Evolutionary conservation across 108 stramenopile genomes (phyloP).

Genomic region (Discostella stelligeroides): DNA sequence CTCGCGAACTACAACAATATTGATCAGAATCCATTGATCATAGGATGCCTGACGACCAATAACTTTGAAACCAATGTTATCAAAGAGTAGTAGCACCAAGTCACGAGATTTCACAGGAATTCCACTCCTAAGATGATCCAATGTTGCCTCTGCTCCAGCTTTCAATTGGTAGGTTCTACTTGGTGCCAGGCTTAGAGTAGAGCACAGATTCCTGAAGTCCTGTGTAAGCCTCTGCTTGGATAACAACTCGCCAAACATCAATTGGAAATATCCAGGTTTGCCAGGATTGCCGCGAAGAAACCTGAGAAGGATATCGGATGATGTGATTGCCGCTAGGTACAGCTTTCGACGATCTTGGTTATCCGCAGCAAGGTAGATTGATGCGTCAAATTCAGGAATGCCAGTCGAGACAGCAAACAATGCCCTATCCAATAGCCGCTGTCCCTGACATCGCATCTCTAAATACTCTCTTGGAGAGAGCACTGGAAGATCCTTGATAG

Average conservation of each 20-base stretch:
- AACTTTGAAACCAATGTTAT: constrained; percentile 7
- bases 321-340: neutral
- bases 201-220: constrained; percentile 9
- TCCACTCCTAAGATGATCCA: neutral
- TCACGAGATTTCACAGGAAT: neutral
- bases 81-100: neutral
- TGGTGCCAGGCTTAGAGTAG: neutral
- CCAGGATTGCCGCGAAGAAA: neutral
- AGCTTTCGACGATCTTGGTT: no score
- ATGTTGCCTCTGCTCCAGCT: neutral
- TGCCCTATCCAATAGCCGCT: no score
- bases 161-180: neutral
- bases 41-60: constrained; percentile 10
- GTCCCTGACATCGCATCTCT: no score
- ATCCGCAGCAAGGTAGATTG: no score
- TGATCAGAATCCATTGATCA: constrained; percentile 10
- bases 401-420: no score
- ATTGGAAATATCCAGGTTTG: neutral
- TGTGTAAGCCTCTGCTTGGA: neutral
- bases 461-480: no score
- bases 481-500: no score
- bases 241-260: constrained; percentile 10
- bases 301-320: neutral
- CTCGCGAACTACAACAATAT: neutral
- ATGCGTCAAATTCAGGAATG: no score